Evolutionary conservation across 805 yeast genomes (phyloP), one percentile per base, ranked within the genome.

Genomic region (Pichia ethanolica): DNA sequence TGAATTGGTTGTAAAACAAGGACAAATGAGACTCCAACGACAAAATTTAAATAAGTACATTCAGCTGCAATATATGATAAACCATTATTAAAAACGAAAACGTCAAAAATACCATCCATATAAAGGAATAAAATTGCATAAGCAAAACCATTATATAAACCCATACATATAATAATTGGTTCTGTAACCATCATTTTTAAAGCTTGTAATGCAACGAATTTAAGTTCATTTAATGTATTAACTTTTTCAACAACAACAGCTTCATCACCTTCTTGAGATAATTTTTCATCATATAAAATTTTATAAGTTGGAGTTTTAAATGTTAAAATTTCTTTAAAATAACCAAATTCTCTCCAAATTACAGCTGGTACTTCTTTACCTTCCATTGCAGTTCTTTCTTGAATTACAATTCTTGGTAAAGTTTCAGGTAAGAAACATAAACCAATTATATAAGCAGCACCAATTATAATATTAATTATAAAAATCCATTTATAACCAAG

Each of bases 141-240:
- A 20, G 68, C 64, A 45, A 66, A 66, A 44, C 70, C 70, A 52
- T 66, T 66, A 55, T 62, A 66, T 5, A 65, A 56, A 54, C 68
- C 65, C 47, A 66, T 58, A 51, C 60, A 64, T 20, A 65, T 57
- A 33, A 66, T 56, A 36, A 66, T 65, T 51, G 70, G 69, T 56
- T 66, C 70, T 8, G 70, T 65, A 33, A 58, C 58, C 59, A 66
- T 56, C 61, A 66, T 64, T 41, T 59, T 61, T 42, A 66, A 47
- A 13, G 70, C 69, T 62, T 65, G 66, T 37, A 62, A 39, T 7
- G 53, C 50, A 39, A 65, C 57, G 41, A 66, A 66, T 43, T 48
- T 54, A 27, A 65, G 54, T 51, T 66, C 69, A 48, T 54, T 59
- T n/a, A 59, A 36, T 11, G 59, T 60, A 38, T 55, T 53, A 28